A percentile compares a stretch with the other conserved stretches of the same genome.
These are phyloP conservation scores for Tulasnella sp. DNA, from an alignment of 768 basidiomycete species.

Conservation along the genomic window DNA sequence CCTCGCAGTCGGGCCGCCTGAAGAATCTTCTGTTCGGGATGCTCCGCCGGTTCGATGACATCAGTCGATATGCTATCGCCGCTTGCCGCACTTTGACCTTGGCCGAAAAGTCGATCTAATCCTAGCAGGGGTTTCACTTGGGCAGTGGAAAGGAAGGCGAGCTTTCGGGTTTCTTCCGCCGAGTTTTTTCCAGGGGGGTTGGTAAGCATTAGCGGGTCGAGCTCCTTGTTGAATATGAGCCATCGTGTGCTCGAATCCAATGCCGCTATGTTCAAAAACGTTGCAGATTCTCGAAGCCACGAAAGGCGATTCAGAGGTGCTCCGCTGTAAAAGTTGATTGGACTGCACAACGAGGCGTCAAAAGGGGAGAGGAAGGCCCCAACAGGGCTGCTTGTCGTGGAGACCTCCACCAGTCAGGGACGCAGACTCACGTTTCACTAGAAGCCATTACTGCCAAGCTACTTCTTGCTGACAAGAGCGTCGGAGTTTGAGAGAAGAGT, in stretches of 20 bases:
- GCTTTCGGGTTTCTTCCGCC: slow-evolving; percentile 31
- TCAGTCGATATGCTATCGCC: slow-evolving; percentile 37
- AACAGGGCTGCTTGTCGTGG: background rate
- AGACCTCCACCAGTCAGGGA: background rate
- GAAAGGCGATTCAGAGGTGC: slow-evolving; percentile 77
- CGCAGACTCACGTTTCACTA: background rate
- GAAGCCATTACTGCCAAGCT: background rate
- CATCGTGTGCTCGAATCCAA: slow-evolving; percentile 61
- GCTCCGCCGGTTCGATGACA: slow-evolving; percentile 10
- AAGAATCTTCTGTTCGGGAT: slow-evolving; percentile 34
- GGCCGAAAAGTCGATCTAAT: slow-evolving; percentile 61
- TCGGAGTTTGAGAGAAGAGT: background rate
- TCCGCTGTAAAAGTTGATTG: slow-evolving; percentile 52
- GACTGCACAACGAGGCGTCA: slow-evolving; percentile 36
- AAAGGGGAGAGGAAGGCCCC: background rate
- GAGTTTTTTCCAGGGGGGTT: slow-evolving; percentile 37
- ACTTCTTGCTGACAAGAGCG: background rate
- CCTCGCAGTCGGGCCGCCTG: slow-evolving; percentile 61
- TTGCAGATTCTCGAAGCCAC: slow-evolving; percentile 70
- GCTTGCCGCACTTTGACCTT: slow-evolving; percentile 49
- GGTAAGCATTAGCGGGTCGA: slow-evolving; percentile 58
- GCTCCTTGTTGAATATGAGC: slow-evolving; percentile 65
- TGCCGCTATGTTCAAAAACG: slow-evolving; percentile 72
- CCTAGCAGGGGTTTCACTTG: slow-evolving; percentile 67
- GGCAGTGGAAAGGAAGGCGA: slow-evolving; percentile 57